Percentiles rank a stretch among this genome's conserved stretches.
Evolutionary conservation across 805 yeast genomes (phyloP).

Genomic region (Lachancea sp.): DNA sequence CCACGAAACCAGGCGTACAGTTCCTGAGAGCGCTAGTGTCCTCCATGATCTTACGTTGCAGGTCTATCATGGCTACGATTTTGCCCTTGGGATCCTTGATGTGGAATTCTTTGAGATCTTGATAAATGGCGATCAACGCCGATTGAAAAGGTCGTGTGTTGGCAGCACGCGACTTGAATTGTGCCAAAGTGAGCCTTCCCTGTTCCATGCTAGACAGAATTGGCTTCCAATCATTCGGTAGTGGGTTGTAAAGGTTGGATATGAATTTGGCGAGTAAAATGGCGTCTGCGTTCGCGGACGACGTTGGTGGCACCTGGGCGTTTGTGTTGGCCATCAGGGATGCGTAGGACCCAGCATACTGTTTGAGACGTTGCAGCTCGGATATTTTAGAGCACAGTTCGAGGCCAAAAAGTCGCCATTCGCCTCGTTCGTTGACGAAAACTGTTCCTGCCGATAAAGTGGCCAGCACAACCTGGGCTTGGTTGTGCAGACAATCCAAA

Average conservation of each 20-base stretch:
- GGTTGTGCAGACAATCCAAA: slow-evolving; percentile 22
- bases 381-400: slow-evolving; percentile 49
- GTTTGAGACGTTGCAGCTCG: slow-evolving; percentile 36
- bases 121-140: slow-evolving; percentile 45
- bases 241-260: slow-evolving; percentile 37
- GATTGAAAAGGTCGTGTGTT: slow-evolving; percentile 31
- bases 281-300: slow-evolving; percentile 22
- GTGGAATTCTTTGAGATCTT: slow-evolving; percentile 49
- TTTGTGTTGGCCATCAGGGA: slow-evolving; percentile 4
- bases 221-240: slow-evolving; percentile 35
- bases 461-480: slow-evolving; percentile 49
- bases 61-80: slow-evolving; percentile 29
- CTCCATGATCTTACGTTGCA: slow-evolving; percentile 33
- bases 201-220: slow-evolving; percentile 10
- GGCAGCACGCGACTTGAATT: slow-evolving; percentile 32
- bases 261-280: slow-evolving; percentile 27
- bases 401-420: slow-evolving; percentile 80
- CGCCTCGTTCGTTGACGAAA: slow-evolving; percentile 63
- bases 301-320: slow-evolving; percentile 7
- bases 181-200: slow-evolving; percentile 27
- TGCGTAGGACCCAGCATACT: background rate
- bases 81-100: slow-evolving; percentile 51
- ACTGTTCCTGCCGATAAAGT: slow-evolving; percentile 51
- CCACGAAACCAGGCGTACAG: slow-evolving; percentile 48
- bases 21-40: slow-evolving; percentile 32